Evolutionary conservation across 805 yeast species (phyloP).

Genomic region (Candida hispaniensis): DNA sequence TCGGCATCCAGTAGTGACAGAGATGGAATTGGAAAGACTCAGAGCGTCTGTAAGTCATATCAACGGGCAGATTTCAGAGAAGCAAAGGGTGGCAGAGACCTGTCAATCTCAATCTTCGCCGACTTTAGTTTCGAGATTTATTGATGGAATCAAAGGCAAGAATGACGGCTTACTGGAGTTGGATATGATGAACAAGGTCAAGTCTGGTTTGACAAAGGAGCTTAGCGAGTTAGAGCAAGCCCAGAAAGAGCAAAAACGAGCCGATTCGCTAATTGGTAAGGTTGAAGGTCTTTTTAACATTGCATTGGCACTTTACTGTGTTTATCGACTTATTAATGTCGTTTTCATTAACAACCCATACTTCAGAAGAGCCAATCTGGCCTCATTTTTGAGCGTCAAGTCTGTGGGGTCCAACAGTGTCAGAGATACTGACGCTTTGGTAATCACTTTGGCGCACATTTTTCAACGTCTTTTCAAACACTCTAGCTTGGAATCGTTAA

Average conservation of each 20-base stretch:
- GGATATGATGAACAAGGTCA: constrained; percentile 28
- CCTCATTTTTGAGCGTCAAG: constrained; percentile 6
- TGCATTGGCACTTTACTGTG: constrained; percentile 32
- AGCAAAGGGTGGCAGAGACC: constrained; percentile 3
- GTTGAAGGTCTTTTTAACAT: constrained; percentile 23
- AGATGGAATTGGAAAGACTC: neutral
- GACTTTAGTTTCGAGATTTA: constrained; percentile 4
- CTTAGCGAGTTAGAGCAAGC: constrained; percentile 22
- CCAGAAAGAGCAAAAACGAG: constrained; percentile 22
- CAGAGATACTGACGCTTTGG: constrained; percentile 23
- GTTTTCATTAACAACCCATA: constrained; percentile 26
- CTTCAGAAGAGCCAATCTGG: constrained; percentile 4
- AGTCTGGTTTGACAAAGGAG: constrained; percentile 28
- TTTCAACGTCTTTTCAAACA: constrained; percentile 16
- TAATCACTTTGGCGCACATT: constrained; percentile 22
- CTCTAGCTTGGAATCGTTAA: constrained; percentile 29
- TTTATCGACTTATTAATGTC: constrained; percentile 32
- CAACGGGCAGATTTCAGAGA: neutral
- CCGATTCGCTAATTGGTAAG: constrained; percentile 28
- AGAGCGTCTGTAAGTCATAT: neutral
- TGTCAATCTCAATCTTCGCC: constrained; percentile 6
- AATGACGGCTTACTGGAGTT: constrained; percentile 25
- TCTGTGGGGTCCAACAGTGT: neutral
- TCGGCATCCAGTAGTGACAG: neutral
- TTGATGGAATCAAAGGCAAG: constrained; percentile 17